Evolutionary conservation across 2,329 filamentous ascomycete species (phyloP), one percentile per base, ranked within the genome.

Genomic region (Didymella pinodella): DNA sequence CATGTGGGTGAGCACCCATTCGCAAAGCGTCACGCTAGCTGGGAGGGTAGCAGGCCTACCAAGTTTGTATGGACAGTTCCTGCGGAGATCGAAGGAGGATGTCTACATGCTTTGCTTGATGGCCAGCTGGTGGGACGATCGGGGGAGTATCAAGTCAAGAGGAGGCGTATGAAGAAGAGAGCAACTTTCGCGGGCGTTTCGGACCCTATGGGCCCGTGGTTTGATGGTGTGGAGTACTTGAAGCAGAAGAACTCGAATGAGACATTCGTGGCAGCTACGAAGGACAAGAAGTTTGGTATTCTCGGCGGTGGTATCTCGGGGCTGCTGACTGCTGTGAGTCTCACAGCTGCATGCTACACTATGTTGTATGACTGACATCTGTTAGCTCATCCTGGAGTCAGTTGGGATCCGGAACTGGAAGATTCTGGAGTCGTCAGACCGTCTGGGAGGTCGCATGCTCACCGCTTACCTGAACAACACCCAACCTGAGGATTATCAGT

Each of bases 271-370:
- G 71, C 77, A 3, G 72, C 78, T 11, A 81, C 82, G 32, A 88
- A 88, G 75, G 74, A 70, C 47, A 86, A 85, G 70, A 75, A 67
- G 28, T 79, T 89, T 59, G 87, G 81, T 53, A 88, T 90, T 45
- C 76, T 88, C 2, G 87, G 87, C 7, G 87, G 81, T 7, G 87
- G 87, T 8, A 88, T 89, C 80, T 79, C 84, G 2, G 87, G 87
- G 0, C 72, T 89, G 34, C 87, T 88, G 81, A 87, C 81, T 26
- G 49, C 51, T 40, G 56, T 55, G 22, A 41, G 56, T 54, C 25
- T 46, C 25, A 14, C 25, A 40, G 81, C 10, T 36, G 41, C n/a
- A 46, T 8, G 16, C 16, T 16, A n/a, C 7, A 36, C 11, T 10
- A 2, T 7, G 3, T 20, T 22, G 2, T 8, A 32, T 7, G 18